phyloP scores from a whole-genome alignment of 176 grass and related monocot species.

The Chrysopogon serrulatus region DNA sequence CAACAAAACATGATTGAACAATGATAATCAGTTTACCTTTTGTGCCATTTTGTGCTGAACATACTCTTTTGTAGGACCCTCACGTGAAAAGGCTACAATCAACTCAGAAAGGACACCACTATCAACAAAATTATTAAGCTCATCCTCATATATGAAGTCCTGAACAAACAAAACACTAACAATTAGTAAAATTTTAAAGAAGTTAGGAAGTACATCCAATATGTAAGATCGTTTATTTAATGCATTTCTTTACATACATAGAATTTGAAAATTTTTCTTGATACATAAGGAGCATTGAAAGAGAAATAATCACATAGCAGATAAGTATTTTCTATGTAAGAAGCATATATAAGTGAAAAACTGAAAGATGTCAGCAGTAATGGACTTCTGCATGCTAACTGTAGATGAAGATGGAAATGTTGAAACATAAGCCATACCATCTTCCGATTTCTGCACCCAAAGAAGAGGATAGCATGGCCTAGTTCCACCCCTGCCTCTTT shows the following conservation, averaged over 20 bases:
- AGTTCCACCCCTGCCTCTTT: slow-evolving; percentile 62
- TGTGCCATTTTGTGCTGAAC: slow-evolving; percentile 92
- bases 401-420: not conserved
- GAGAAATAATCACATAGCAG: not conserved
- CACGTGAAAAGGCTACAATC: slow-evolving; percentile 83
- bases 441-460: slow-evolving; percentile 92
- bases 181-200: not conserved
- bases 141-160: slow-evolving; percentile 93
- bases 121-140: slow-evolving; percentile 74
- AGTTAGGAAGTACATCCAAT: not conserved
- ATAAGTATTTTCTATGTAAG: not conserved
- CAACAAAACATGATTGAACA: not conserved
- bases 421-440: slow-evolving; percentile 53
- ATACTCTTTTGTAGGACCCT: slow-evolving; percentile 90
- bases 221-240: not conserved
- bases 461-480: slow-evolving; percentile 74
- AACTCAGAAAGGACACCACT: slow-evolving; percentile 63
- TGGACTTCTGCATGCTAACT: not conserved
- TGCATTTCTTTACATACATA: not conserved
- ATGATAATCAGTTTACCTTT: slow-evolving; percentile 44
- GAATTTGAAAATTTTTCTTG: not conserved
- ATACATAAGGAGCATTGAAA: not conserved
- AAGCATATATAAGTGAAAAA: not conserved
- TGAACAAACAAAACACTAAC: slow-evolving; percentile 23
- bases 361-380: not conserved